Evolutionary conservation across 2,329 filamentous ascomycete genomes (phyloP), one percentile per base, ranked within the genome.

Genomic region (Colletotrichum trifolii): DNA sequence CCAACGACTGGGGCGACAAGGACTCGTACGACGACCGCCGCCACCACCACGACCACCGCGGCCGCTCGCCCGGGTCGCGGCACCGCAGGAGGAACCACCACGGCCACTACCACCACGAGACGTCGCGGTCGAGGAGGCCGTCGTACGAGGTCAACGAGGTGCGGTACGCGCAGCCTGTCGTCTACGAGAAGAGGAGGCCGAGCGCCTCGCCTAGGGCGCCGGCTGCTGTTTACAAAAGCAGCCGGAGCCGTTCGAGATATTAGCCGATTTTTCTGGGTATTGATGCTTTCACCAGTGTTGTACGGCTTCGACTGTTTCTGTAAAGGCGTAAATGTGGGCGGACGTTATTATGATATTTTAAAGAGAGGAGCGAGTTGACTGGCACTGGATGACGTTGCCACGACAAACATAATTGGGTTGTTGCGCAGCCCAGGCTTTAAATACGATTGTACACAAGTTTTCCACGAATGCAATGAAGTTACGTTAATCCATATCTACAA

Each of bases 141-240:
- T 66, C 65, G 17, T 56, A 61, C 39, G 54, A 54, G 15, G 43
- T 65, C 46, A 48, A 67, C 34, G 61, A 67, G 56, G 52, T 67
- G 8, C 61, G 65, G 3, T 67, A 67, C 47, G n/a, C 65, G n/a
- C 52, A 60, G 50, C 62, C 62, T 8, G 60, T 65, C 6, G 49
- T 57, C 36, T 56, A 61, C 34, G 56, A 67, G 47, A 66, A 57
- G 56, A 65, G 61, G 36, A 38, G 63, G 52, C 8, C 48, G 5
- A 63, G 63, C 58, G 47, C 40, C 6, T 57, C 59, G 33, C 63
- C 63, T 13, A 50, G 48, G 36, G 46, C 63, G 13, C 63, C 63
- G 8, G 52, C 58, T 13, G 53, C 60, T 9, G 63, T 63, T 3
- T 63, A 63, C 12, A 40, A 46, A 8, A 55, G 39, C 35, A 66